Base-by-base conservation (phyloP, 2,329 filamentous ascomycete genomes). In the Magnaporthiopsis incrustans region DNA sequence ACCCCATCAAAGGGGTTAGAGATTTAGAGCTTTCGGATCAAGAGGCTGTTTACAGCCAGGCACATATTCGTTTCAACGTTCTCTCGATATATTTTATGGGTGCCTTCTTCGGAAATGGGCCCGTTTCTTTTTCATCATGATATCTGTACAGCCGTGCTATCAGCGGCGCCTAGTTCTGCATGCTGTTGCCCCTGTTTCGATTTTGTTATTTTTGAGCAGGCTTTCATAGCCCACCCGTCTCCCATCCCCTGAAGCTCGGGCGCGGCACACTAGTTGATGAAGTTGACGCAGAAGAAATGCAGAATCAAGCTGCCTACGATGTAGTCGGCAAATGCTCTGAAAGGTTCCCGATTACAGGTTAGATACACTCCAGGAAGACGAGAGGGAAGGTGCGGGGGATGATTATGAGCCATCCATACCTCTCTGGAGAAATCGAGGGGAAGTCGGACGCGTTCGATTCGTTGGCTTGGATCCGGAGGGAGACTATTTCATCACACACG, bases 271-370 rank as follows among this genome's bases (percentile, higher is more conserved):
- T 60, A 99, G 84, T 99, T 99, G 82, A 99, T 98, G 78, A 99
- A 99, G 84, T 99, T 99, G 76, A 98, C 88, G 79, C 93, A 97
- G 83, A 99, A 99, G 81, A 98, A 97, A 81, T 99, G 95, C 76
- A 98, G 80, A 75, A 98, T 91, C 76, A 99, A 77, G 77, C 93
- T 97, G 75, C 94, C 95, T 71, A 97, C 91, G 66, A 99, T 84
- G 74, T 90, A 99, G 79, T 99, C 95, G 73, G 95, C 93, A 77
- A 99, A 99, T 56, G 95, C 94, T 76, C 92, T 96, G 70, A 64
- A 64, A 38, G 22, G 15, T 59, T 25, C 59, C 25, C 59, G n/a
- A 11, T 11, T 11, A 57, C 6, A 30, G 12, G 57, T 67, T 56
- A 64, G 65, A 57, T 4, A 62, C 58, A 58, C 70, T 65, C 73